A percentile compares a stretch with the other conserved stretches of the same genome.
Evolutionary conservation across 306 rosid genomes (phyloP).

Genomic region (Acacia acuminata): DNA sequence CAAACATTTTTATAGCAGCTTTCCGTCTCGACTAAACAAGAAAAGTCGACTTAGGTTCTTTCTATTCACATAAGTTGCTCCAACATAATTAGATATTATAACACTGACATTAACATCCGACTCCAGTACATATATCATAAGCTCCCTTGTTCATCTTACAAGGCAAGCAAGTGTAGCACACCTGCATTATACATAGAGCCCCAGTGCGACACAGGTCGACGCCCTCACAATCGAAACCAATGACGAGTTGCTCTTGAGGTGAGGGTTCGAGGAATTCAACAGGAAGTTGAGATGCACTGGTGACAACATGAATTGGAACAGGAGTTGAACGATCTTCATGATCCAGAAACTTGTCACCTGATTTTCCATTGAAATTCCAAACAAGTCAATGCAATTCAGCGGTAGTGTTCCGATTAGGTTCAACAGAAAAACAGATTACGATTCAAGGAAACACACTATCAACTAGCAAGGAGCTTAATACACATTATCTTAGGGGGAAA

Average conservation of each 20-base stretch:
- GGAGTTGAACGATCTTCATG: constrained; percentile 39
- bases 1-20: not conserved
- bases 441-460: not conserved
- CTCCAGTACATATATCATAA: not conserved
- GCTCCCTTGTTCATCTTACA: not conserved
- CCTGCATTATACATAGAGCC: constrained; percentile 81
- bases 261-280: constrained; percentile 62
- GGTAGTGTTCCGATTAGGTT: not conserved
- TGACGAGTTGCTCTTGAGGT: constrained; percentile 45
- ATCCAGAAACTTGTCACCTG: constrained; percentile 44
- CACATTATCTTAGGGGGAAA: constrained; percentile 15
- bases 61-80: not conserved
- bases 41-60: not conserved
- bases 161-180: constrained; percentile 3
- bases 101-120: not conserved
- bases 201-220: constrained; percentile 73
- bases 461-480: not conserved
- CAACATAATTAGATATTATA: not conserved
- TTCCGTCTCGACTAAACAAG: not conserved
- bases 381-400: not conserved
- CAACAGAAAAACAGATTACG: not conserved
- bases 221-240: constrained; percentile 82
- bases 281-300: constrained; percentile 70
- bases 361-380: not conserved
- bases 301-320: constrained; percentile 60